These are phyloP conservation scores for Pythium utonaiense DNA, from an alignment of 352 stramenopile species.

Conservation along the genomic window DNA sequence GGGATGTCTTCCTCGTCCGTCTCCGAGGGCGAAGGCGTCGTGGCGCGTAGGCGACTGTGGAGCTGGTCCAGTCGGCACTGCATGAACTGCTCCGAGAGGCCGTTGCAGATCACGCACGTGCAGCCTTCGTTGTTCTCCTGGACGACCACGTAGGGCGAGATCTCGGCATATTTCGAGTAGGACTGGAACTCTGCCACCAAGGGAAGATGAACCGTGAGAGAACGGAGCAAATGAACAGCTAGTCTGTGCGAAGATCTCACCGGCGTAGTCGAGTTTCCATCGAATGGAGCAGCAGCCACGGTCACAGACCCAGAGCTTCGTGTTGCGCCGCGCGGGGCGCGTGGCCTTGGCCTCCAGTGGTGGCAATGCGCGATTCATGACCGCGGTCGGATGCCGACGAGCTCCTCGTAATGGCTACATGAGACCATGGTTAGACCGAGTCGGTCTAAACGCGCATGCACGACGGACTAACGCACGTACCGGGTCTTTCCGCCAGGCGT, in stretches of 20 bases:
- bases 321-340: constrained; percentile 20
- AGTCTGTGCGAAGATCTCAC: constrained; percentile 22
- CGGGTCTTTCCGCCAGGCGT: constrained; percentile 34
- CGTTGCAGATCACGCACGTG: constrained; percentile 59
- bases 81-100: constrained; percentile 28
- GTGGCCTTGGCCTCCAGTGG: neutral
- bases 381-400: constrained; percentile 9
- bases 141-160: constrained; percentile 63
- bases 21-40: constrained; percentile 18
- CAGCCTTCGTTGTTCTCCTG: constrained; percentile 51
- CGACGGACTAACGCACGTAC: constrained; percentile 4
- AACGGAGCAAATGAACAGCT: neutral
- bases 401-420: constrained; percentile 7
- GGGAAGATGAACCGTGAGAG: neutral
- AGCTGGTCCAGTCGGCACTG: constrained; percentile 25
- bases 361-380: constrained; percentile 4
- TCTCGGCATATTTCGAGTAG: constrained; percentile 58
- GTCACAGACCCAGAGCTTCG: constrained; percentile 59
- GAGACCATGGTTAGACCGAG: constrained; percentile 4
- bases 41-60: neutral
- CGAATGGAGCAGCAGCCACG: constrained; percentile 66
- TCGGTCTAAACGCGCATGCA: neutral
- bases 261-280: constrained; percentile 73
- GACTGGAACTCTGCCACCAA: constrained; percentile 45
- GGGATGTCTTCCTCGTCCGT: constrained; percentile 23